These are phyloP conservation scores for Neofusicoccum parvum DNA, from an alignment of 2,329 filamentous ascomycete genomes.

Conservation along the genomic window DNA sequence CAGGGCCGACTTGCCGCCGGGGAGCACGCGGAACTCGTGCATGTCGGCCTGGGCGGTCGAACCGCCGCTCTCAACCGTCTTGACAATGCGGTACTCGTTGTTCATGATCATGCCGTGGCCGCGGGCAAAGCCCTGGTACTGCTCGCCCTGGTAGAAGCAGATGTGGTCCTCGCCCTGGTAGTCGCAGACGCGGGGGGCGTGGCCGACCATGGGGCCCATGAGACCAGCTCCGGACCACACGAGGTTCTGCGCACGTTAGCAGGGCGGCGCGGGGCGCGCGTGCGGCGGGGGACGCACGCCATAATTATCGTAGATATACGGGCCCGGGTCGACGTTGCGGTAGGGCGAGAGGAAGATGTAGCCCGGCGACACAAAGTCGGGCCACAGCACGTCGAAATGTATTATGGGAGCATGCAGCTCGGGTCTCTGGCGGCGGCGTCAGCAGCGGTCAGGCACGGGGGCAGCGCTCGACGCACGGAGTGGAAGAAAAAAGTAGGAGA, in stretches of 20 bases:
- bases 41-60: constrained; percentile 51
- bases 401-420: constrained; percentile 42
- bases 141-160: constrained; percentile 56
- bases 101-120: constrained; percentile 58
- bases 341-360: constrained; percentile 57
- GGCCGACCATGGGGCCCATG: constrained; percentile 53
- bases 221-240: constrained; percentile 51
- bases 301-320: constrained; percentile 56
- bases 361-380: constrained; percentile 36
- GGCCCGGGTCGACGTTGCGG: constrained; percentile 50
- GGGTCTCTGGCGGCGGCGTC: constrained; percentile 33
- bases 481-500: constrained; percentile 23
- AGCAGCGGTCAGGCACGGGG: background rate
- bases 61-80: constrained; percentile 46
- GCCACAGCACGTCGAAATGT: constrained; percentile 24
- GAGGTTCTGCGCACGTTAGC: constrained; percentile 41
- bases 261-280: background rate
- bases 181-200: constrained; percentile 52
- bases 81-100: constrained; percentile 51
- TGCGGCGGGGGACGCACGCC: constrained; percentile 38
- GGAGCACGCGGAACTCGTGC: constrained; percentile 55
- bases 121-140: constrained; percentile 54
- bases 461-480: constrained; percentile 1
- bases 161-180: constrained; percentile 53
- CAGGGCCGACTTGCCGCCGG: constrained; percentile 45